phyloP scores from a whole-genome alignment of 371 early-diverging fungal species.

The Mortierella sp. region DNA sequence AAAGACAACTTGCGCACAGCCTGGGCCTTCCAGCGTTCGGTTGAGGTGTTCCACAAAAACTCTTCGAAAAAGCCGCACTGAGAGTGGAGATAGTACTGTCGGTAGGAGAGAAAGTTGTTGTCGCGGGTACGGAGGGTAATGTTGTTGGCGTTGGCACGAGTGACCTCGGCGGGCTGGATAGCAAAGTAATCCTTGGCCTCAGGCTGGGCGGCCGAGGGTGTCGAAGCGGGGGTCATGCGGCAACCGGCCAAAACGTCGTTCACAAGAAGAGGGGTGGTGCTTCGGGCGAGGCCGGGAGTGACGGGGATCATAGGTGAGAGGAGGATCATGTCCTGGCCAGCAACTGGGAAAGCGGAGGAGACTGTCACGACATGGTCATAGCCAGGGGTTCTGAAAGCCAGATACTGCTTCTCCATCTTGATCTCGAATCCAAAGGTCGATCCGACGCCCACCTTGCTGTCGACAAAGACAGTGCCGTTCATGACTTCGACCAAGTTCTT shows the following conservation, averaged over 20 bases:
- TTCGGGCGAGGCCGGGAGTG: slow-evolving; percentile 52
- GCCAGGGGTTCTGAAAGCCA: slow-evolving; percentile 52
- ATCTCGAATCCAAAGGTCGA: slow-evolving; percentile 60
- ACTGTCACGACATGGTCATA: slow-evolving; percentile 59
- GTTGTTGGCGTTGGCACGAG: slow-evolving; percentile 58
- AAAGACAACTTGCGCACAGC: slow-evolving; percentile 37
- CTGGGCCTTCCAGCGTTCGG: slow-evolving; percentile 39
- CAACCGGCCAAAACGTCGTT: background rate
- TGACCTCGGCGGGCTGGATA: slow-evolving; percentile 44
- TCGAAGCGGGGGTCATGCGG: slow-evolving; percentile 23
- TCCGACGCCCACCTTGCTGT: slow-evolving; percentile 51
- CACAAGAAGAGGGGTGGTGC: slow-evolving; percentile 37
- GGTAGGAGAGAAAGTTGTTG: slow-evolving; percentile 53
- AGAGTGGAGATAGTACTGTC: slow-evolving; percentile 52
- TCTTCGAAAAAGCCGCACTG: slow-evolving; percentile 54
- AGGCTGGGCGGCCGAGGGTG: slow-evolving; percentile 20
- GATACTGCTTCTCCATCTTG: slow-evolving; percentile 58
- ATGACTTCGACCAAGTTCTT: slow-evolving; percentile 59
- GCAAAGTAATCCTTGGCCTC: slow-evolving; percentile 51
- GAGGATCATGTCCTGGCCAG: slow-evolving; percentile 19
- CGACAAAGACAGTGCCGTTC: slow-evolving; percentile 53
- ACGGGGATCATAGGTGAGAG: slow-evolving; percentile 44
- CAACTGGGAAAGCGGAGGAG: slow-evolving; percentile 46
- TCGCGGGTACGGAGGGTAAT: slow-evolving; percentile 55
- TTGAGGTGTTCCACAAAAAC: slow-evolving; percentile 49